A percentile compares a stretch with the other conserved stretches of the same genome.
phyloP scores from a whole-genome alignment of 768 basidiomycete genomes.

The Serendipita sp. region DNA sequence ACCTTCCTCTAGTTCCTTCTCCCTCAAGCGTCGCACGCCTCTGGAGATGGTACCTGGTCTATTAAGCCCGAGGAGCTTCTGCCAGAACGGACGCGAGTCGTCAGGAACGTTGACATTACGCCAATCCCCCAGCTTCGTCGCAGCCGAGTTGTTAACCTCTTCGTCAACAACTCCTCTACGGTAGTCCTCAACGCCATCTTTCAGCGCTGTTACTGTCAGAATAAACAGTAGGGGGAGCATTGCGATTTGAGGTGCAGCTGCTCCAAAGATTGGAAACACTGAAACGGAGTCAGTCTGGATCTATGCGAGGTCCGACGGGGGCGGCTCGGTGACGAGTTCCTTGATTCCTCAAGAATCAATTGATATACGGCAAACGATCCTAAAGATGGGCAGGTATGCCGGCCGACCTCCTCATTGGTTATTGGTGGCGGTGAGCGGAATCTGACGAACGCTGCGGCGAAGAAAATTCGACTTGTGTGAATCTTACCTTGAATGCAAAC shows the following conservation, averaged over 20 bases:
- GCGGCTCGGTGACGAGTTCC: not conserved
- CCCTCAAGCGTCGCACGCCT: slow-evolving; percentile 73
- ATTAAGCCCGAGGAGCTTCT: slow-evolving; percentile 56
- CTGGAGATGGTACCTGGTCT: slow-evolving; percentile 61
- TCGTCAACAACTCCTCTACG: slow-evolving; percentile 78
- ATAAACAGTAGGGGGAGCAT: slow-evolving; percentile 82
- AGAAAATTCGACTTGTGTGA: not conserved
- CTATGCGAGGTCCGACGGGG: not conserved
- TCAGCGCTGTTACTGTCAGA: slow-evolving; percentile 75
- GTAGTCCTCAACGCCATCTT: slow-evolving; percentile 93
- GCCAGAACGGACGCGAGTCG: slow-evolving; percentile 60
- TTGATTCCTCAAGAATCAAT: too few relatives aligned
- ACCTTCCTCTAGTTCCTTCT: slow-evolving; percentile 54
- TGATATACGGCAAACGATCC: too few relatives aligned
- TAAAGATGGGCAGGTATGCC: too few relatives aligned
- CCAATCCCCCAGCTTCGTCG: slow-evolving; percentile 81
- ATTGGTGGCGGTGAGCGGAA: too few relatives aligned
- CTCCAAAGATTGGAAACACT: slow-evolving; percentile 89
- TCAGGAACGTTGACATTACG: slow-evolving; percentile 73
- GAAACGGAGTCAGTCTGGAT: not conserved
- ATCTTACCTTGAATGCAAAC: slow-evolving; percentile 61
- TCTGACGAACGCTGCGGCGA: not conserved
- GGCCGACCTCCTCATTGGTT: too few relatives aligned
- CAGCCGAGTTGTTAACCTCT: slow-evolving; percentile 86
- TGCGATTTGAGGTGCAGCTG: slow-evolving; percentile 63